Evolutionary conservation across 768 basidiomycete genomes (phyloP).

Genomic region (Lentinus tigrinus): DNA sequence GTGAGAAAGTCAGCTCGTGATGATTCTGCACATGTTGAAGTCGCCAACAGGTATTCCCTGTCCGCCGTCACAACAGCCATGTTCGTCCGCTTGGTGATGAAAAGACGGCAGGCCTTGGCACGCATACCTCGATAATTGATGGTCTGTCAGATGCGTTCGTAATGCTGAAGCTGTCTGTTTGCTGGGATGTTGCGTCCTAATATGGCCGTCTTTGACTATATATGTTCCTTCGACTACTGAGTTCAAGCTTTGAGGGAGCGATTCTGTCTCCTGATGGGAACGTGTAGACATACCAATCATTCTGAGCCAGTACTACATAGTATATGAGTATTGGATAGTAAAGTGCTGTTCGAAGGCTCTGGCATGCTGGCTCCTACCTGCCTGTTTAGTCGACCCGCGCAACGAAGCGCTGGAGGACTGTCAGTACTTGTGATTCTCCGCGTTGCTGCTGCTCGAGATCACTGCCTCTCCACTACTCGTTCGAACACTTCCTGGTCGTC

Average conservation of each 20-base stretch:
- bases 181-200: too few relatives aligned
- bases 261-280: too few relatives aligned
- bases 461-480: neutral
- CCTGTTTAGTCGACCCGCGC: neutral
- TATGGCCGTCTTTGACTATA: too few relatives aligned
- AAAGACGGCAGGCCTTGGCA: conserved; percentile 49
- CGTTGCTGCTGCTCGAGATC: neutral
- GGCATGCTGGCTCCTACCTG: neutral
- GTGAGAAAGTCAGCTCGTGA: conserved; percentile 41
- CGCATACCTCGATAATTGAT: conserved; percentile 52
- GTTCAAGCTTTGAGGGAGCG: too few relatives aligned
- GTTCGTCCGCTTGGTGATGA: conserved; percentile 68
- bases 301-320: too few relatives aligned
- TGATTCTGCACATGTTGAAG: neutral
- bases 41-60: conserved; percentile 72
- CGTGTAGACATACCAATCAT: too few relatives aligned
- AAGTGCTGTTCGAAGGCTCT: neutral
- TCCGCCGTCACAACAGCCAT: conserved; percentile 83
- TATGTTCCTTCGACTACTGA: too few relatives aligned
- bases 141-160: neutral
- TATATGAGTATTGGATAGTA: too few relatives aligned
- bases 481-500: neutral
- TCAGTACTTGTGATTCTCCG: neutral
- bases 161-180: too few relatives aligned
- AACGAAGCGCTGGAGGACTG: neutral